Evolutionary conservation across 2,329 filamentous ascomycete genomes (phyloP).

Genomic region (Fusarium oxysporum): DNA sequence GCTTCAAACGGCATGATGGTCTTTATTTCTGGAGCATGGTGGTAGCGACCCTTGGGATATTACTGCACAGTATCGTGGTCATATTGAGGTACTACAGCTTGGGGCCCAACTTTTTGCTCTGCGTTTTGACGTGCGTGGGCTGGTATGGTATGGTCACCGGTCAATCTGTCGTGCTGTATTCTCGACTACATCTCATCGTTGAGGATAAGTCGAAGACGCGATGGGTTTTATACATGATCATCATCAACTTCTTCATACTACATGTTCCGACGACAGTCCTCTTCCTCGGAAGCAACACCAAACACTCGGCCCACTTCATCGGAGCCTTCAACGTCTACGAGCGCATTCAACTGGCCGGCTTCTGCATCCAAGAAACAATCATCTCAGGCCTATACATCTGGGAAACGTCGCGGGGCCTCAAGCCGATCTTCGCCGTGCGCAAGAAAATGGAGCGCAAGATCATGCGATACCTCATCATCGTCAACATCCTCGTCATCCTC

Average conservation of each 20-base stretch:
- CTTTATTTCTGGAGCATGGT: constrained; percentile 38
- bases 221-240: constrained; percentile 35
- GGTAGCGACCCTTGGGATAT: constrained; percentile 21
- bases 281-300: constrained; percentile 32
- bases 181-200: constrained; percentile 31
- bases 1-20: constrained; percentile 33
- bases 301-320: constrained; percentile 11
- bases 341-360: constrained; percentile 31
- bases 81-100: constrained; percentile 35
- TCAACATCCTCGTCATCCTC: constrained; percentile 36
- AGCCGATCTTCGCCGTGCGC: constrained; percentile 30
- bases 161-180: constrained; percentile 36
- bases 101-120: constrained; percentile 32
- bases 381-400: constrained; percentile 35
- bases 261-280: constrained; percentile 29
- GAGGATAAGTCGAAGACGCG: constrained; percentile 31
- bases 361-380: constrained; percentile 33
- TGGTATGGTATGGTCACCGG: constrained; percentile 40
- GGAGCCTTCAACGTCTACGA: constrained; percentile 35
- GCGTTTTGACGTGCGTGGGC: constrained; percentile 33
- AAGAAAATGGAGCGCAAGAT: constrained; percentile 27
- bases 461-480: constrained; percentile 29
- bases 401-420: constrained; percentile 30
- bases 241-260: constrained; percentile 32
- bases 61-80: constrained; percentile 30